Conservation (phyloP, 371 early-diverging fungal genomes). For the Rhizopus stolonifer region DNA sequence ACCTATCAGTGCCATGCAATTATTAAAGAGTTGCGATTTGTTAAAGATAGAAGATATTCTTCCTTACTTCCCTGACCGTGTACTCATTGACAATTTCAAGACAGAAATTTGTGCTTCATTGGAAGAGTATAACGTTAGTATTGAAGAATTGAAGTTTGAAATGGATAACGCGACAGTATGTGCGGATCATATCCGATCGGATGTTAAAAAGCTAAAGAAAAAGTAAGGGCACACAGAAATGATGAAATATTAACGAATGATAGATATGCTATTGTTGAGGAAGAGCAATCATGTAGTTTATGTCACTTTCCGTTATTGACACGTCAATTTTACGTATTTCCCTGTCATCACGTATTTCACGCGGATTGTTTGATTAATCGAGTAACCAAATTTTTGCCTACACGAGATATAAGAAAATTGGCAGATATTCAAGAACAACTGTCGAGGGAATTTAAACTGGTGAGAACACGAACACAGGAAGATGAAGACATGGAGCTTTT, state of each 20-base stretch:
- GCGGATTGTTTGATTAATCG: conserved; percentile 80
- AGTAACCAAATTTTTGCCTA: conserved; percentile 36
- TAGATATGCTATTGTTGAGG: conserved; percentile 24
- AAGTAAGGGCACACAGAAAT: conserved; percentile 32
- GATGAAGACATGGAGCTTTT: conserved; percentile 24
- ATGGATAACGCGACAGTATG: conserved; percentile 90
- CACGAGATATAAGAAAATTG: conserved; percentile 40
- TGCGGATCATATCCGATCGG: conserved; percentile 78
- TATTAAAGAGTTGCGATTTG: conserved; percentile 76
- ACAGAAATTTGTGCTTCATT: conserved; percentile 84
- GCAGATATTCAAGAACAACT: conserved; percentile 64
- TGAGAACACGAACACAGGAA: conserved; percentile 8
- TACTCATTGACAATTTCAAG: conserved; percentile 93
- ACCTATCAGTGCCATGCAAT: conserved; percentile 82
- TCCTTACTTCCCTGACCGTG: conserved; percentile 94
- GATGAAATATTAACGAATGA: background rate
- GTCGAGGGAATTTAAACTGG: conserved; percentile 36
- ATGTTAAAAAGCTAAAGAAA: conserved; percentile 74
- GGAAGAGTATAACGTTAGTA: conserved; percentile 82
- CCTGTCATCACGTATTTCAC: conserved; percentile 51
- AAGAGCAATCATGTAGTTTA: conserved; percentile 19
- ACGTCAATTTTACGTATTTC: conserved; percentile 24
- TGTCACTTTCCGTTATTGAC: conserved; percentile 46
- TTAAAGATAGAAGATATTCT: conserved; percentile 93
- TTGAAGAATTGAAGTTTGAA: conserved; percentile 76